Conservation (phyloP, 768 basidiomycete genomes). For the Lactarius sp. region DNA sequence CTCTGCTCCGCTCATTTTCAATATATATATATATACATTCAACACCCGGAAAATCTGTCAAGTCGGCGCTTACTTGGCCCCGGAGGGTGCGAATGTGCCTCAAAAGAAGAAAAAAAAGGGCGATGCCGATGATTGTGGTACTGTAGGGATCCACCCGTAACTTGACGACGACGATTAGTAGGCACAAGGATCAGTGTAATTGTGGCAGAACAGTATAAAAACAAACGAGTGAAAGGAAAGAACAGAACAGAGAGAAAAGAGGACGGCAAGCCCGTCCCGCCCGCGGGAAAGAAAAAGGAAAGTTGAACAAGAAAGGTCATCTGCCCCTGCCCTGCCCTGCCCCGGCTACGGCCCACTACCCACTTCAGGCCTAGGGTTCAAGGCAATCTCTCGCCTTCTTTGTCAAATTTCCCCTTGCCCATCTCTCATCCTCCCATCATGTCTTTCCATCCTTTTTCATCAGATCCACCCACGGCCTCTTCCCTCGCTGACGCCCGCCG, state of each 20-base stretch:
- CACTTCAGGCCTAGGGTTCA: background rate
- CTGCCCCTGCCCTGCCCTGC: slow-evolving; percentile 8
- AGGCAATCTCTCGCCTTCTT: slow-evolving; percentile 3
- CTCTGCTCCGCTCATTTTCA: slow-evolving; percentile 11
- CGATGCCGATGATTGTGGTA: background rate
- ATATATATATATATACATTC: slow-evolving; percentile 2
- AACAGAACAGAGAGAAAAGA: no score
- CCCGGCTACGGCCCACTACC: background rate
- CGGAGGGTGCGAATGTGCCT: background rate
- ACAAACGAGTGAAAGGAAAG: no score
- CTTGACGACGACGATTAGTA: background rate
- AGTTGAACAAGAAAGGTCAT: slow-evolving; percentile 4
- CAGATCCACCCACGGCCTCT: slow-evolving; percentile 55
- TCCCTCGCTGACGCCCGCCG: slow-evolving; percentile 50
- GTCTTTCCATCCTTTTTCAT: slow-evolving; percentile 30
- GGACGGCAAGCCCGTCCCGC: background rate
- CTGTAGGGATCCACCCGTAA: background rate
- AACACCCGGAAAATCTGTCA: background rate
- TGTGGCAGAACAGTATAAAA: background rate
- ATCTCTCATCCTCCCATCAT: slow-evolving; percentile 22
- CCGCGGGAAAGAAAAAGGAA: slow-evolving; percentile 20
- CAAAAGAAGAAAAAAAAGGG: background rate
- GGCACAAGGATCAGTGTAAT: no score
- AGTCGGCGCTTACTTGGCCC: background rate
- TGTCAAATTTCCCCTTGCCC: slow-evolving; percentile 5